Evolutionary conservation across 2,329 filamentous ascomycete species (phyloP), one percentile per base, ranked within the genome.

Genomic region (Trichoderma gracile): DNA sequence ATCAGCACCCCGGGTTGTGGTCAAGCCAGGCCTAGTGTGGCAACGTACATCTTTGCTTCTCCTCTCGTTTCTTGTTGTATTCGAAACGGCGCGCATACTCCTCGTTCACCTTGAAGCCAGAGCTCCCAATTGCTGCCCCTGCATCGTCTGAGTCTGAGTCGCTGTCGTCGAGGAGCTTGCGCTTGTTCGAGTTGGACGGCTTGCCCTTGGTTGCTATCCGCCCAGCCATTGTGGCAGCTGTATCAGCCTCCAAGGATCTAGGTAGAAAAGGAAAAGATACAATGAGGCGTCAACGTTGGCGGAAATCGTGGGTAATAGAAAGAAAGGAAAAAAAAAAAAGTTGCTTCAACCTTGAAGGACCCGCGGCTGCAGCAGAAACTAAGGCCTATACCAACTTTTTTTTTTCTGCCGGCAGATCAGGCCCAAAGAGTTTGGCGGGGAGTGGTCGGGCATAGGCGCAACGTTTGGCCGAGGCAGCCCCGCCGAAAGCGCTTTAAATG

Each of bases 21-120:
- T 49, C 40, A 30, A 9, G 9, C 30, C 8, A 30, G 30, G 30
- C 30, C 30, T 43, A 50, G 38, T 56, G 42, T 3, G 12, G n/a
- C n/a, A 67, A 78, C 86, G 71, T 73, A 90, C 89, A 76, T 73
- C 85, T 84, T 17, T 93, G 89, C 68, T 87, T 80, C 75, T 99
- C 95, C 74, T 96, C 93, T 65, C 94, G 86, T 80, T 97, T 97
- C 81, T 98, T 97, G 80, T 99, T 99, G 79, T 98, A 85, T 77
- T 99, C 95, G 71, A 97, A 98, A 46, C 92, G 85, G 70, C 86
- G 87, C 49, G 95, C 95, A 76, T 89, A 99, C 59, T 96, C 92
- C 75, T 93, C 83, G 77, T 99, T 98, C 77, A 99, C 89, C 75
- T 90, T 93, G 75, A 98, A 84, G 63, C 80, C 80, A 47, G 76